Conservation (phyloP, 2,329 filamentous ascomycete species). For the Cytospora chrysosperma region DNA sequence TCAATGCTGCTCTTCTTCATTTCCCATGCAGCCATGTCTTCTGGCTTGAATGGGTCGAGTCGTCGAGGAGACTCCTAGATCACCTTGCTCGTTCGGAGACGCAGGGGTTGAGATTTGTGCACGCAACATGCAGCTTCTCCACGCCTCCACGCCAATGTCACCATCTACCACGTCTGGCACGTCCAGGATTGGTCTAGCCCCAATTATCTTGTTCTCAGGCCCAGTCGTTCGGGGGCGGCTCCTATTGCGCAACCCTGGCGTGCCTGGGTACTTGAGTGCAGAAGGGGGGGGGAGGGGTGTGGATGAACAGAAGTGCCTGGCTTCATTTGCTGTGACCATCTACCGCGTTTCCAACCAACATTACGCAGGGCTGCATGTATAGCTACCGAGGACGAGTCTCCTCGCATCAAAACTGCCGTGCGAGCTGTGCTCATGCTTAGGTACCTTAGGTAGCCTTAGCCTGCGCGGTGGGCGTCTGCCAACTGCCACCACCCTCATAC, state of each 20-base stretch:
- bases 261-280: too few relatives aligned
- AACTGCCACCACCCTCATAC: conserved; percentile 18
- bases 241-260: not conserved
- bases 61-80: not conserved
- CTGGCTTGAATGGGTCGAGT: too few relatives aligned
- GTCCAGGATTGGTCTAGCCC: not conserved
- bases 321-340: not conserved
- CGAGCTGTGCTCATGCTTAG: not conserved
- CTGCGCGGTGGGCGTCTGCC: conserved; percentile 19
- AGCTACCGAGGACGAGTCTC: not conserved
- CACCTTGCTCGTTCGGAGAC: not conserved
- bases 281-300: too few relatives aligned
- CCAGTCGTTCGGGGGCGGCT: not conserved
- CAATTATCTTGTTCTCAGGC: not conserved
- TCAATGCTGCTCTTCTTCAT: not conserved
- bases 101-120: not conserved
- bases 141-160: conserved; percentile 5
- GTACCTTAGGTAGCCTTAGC: conserved; percentile 7
- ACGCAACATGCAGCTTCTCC: not conserved
- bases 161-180: not conserved
- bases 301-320: not conserved
- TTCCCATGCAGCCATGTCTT: too few relatives aligned
- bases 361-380: not conserved
- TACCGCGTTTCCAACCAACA: not conserved
- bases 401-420: not conserved